Conservation (phyloP, 768 basidiomycete genomes). For the Mycena polygramma region DNA sequence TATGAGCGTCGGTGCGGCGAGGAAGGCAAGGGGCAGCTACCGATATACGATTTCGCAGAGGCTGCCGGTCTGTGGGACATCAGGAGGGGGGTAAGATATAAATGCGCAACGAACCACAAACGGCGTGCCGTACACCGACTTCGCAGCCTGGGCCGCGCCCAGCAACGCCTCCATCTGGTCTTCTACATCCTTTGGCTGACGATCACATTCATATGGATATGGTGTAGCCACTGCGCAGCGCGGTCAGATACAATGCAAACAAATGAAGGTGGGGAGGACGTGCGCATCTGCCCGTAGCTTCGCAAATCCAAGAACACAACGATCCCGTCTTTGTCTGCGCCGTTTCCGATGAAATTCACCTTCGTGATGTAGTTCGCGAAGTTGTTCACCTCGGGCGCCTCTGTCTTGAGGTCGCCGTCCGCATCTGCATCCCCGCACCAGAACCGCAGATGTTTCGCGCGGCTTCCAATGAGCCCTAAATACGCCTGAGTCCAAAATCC, state of each 20-base stretch:
- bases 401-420: conserved; percentile 24
- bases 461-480: conserved; percentile 80
- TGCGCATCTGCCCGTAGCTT: conserved; percentile 88
- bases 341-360: conserved; percentile 42
- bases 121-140: conserved; percentile 63
- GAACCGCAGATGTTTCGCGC: conserved; percentile 41
- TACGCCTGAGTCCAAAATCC: background rate
- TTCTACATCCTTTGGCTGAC: conserved; percentile 77
- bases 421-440: conserved; percentile 19
- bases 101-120: conserved; percentile 56
- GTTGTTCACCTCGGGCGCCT: conserved; percentile 81
- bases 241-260: background rate
- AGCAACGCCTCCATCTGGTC: conserved; percentile 80
- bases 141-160: conserved; percentile 72
- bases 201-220: conserved; percentile 64
- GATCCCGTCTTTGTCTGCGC: conserved; percentile 44
- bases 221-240: conserved; percentile 75
- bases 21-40: conserved; percentile 38
- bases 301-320: conserved; percentile 80
- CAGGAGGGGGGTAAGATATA: background rate
- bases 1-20: background rate
- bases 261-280: conserved; percentile 43
- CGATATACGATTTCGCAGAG: conserved; percentile 62
- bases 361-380: conserved; percentile 76
- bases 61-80: conserved; percentile 53